Base-by-base conservation (phyloP, 2,329 filamentous ascomycete genomes). In the Penicillium griseofulvum region DNA sequence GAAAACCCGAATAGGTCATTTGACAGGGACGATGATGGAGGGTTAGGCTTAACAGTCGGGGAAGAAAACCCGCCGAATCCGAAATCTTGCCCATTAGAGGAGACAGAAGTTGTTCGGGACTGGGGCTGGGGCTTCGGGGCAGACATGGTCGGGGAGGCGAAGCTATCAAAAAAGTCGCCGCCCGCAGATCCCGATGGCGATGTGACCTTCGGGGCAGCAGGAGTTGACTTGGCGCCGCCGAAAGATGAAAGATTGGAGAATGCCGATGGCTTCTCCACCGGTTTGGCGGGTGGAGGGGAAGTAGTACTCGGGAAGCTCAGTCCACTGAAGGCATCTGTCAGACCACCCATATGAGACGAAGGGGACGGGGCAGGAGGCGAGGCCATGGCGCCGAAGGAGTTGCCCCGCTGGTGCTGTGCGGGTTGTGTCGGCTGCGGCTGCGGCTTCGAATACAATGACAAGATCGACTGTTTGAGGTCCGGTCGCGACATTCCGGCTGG, bases 381-480 rank as follows among this genome's bases (percentile, higher is more conserved):
- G 3, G 87, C 84, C 78, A 90, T 82, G 49, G 84, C 83, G 17
- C 88, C 85, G 65, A 92, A 89, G 0, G 87, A 86, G 28, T 81
- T 80, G 37, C 81, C 81, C 12, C 83, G 80, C 34, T 79, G 78
- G 69, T 88, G 86, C 29, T 80, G 76, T 22, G 42, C 28, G 11
- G 58, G 56, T 22, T 77, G 69, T 52, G 76, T 77, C 52, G 84
- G 80, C 64, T 89, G 88, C n/a, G 90, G 86, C 68, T 89, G 88
- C n/a, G 90, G 86, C 68, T 91, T 89, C 1, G 91, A 91, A 71
- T 99, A 99, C 16, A 99, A 82, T 8, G 94, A 99, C 46, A 99
- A 78, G 57, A 99, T 99, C 2, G 93, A 97, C 74, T 97, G 93
- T 76, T 99, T 99, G 57, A 99, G 79, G 70, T 99, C 94, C 3